phyloP scores from a whole-genome alignment of 176 grass and related monocot species.

The Phragmites australis region DNA sequence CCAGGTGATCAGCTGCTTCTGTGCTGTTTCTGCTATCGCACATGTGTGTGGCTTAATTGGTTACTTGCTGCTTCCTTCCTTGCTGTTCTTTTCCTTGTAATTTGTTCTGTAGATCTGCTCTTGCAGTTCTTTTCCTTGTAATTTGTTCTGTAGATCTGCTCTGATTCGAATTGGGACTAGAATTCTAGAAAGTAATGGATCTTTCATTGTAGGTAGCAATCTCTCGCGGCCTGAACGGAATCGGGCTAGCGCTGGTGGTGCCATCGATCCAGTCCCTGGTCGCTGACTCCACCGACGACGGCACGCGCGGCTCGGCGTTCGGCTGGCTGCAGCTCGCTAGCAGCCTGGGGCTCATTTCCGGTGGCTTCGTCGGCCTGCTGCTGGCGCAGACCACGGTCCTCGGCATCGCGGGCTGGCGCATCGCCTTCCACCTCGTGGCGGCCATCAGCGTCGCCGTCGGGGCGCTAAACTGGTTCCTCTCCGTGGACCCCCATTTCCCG shows the following conservation, averaged over 20 bases:
- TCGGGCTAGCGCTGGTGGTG: conserved; percentile 76
- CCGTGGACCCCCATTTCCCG: conserved; percentile 56
- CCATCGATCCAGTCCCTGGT: conserved; percentile 84
- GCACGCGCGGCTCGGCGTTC: conserved; percentile 69
- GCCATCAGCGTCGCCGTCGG: conserved; percentile 63
- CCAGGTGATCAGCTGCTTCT: too few relatives aligned
- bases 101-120: too few relatives aligned
- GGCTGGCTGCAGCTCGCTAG: conserved; percentile 80
- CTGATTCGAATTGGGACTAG: too few relatives aligned
- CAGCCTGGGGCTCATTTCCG: conserved; percentile 69
- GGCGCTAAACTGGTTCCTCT: conserved; percentile 45
- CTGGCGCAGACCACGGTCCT: conserved; percentile 75
- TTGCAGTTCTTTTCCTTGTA: too few relatives aligned
- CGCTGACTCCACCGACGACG: conserved; percentile 75
- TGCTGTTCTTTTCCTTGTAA: too few relatives aligned
- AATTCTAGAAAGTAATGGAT: too few relatives aligned
- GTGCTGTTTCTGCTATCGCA: too few relatives aligned
- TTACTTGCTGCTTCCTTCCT: too few relatives aligned
- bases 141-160: too few relatives aligned
- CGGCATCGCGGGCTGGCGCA: conserved; percentile 72
- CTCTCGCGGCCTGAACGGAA: conserved; percentile 76
- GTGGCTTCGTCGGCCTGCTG: conserved; percentile 55
- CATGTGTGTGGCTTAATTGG: too few relatives aligned
- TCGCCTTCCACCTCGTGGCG: conserved; percentile 78
- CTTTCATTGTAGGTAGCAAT: too few relatives aligned